Base-by-base conservation (phyloP, 305 asterid genomes). In the Fraxinus paxiana region DNA sequence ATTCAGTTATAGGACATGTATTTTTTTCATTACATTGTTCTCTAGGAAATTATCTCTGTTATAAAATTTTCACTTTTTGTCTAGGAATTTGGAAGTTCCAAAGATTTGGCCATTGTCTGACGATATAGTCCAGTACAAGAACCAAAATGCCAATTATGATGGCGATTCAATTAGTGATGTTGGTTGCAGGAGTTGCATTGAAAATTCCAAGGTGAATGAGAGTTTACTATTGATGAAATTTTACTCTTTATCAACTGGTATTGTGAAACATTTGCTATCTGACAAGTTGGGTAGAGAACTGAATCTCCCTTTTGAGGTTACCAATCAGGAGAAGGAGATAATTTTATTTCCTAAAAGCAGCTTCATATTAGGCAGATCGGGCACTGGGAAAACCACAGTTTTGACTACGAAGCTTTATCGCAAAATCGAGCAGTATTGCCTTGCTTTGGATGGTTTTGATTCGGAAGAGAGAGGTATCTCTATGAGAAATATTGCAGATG, bases 341-440 rank as follows among this genome's bases (percentile, higher is more conserved):
- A 90, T 93, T 77, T 54, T 73, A 31, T 93, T 86, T 46, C 74
- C 86, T 7, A 77, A 83, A 82, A 93, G 90, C 72, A 86, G 93
- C 80, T 93, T 93, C 82, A 89, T 93, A 79, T 81, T 92, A 9
- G 97, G 97, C n/a, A 86, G 97, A 76, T 93, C 97, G 7, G 97
- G 96, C 65, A 91, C 95, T 0, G 93, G 95, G 8, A 93, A 91
- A 85, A 92, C 97, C 0, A 92, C 95, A 24, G 88, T 93, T 8
- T 84, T 93, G 84, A 90, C 95, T 26, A 89, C 86, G 94, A 93
- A 92, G 82, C 76, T 93, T 78, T 87, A 79, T 76, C 89, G 81
- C 24, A 90, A 83, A 78, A 87, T 90, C 48, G 93, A 92, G 59
- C 90, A 80, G 17, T 88, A 84, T 34, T 83, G 75, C 80, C 41